Conservation (phyloP, 176 grass and related monocot species). For the Echinochloa phyllopogon region DNA sequence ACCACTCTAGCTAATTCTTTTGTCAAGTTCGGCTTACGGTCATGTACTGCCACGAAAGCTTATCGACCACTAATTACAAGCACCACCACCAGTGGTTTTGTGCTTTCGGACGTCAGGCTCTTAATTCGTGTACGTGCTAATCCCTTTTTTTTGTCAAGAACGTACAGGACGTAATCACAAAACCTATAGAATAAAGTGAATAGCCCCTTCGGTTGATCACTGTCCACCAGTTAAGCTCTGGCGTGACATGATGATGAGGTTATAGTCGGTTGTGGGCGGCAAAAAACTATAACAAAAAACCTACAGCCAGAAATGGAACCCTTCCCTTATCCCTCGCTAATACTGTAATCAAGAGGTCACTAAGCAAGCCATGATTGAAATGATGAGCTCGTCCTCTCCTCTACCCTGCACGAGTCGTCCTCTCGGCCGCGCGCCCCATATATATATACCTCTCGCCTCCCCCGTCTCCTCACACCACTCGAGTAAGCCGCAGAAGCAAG, state of each 20-base stretch:
- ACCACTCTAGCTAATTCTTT: slow-evolving; percentile 1
- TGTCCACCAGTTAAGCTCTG: slow-evolving; percentile 38
- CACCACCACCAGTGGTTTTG: not conserved
- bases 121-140: not conserved
- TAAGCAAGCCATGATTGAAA: slow-evolving; percentile 38
- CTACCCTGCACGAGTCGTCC: slow-evolving; percentile 14
- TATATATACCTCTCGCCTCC: slow-evolving; percentile 48
- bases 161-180: slow-evolving; percentile 34
- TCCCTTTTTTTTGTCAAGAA: not conserved
- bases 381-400: slow-evolving; percentile 35
- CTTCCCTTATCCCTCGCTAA: slow-evolving; percentile 13
- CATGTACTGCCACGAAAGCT: not conserved
- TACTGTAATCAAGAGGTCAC: slow-evolving; percentile 33
- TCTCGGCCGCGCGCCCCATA: slow-evolving; percentile 44
- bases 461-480: slow-evolving; percentile 36
- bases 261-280: slow-evolving; percentile 76
- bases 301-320: slow-evolving; percentile 35
- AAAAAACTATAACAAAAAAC: slow-evolving; percentile 50
- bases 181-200: slow-evolving; percentile 13
- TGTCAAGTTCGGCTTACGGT: not conserved
- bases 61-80: slow-evolving; percentile 9
- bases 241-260: slow-evolving; percentile 56
- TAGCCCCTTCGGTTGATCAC: slow-evolving; percentile 31
- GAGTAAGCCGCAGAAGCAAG: slow-evolving; percentile 26
- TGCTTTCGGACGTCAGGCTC: slow-evolving; percentile 20